Evolutionary conservation across 1,284 basidiomycete species (phyloP), one percentile per base, ranked within the genome.

Genomic region (Marasmius oreades): DNA sequence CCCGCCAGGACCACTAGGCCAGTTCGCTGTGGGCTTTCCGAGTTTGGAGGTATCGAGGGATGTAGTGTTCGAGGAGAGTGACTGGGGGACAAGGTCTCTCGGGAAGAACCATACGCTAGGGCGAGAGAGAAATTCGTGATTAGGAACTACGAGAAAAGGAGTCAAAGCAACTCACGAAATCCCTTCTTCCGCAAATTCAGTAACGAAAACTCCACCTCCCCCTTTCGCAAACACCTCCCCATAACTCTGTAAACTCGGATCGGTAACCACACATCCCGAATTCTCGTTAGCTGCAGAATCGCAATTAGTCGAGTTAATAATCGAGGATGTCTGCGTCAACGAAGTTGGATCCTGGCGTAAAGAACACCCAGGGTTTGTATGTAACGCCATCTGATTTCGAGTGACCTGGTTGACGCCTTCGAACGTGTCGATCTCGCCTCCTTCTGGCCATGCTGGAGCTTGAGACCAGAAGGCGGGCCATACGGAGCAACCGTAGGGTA

Each of bases 361-460:
- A 8, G 39, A 42, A 69, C 87, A 88, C 7, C 85, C 84, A 63
- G 80, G 71, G 39, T 76, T 71, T 0, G 86, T 88, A 66, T 89
- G 86, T n/a, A 89, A 70, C 1, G 82, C 80, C 80, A 89, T 86
- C 66, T 86, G 83, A 61, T 84, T 86, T 57, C 74, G 70, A 7
- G 73, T 77, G 48, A 77, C 77, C 57, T 80, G 72, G 69, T 92
- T 91, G 55, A 89, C 82, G 44, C 82, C 85, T 69, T 92, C 90
- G 60, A 91, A 83, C 3, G 86, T 88, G 69, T 92, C 89, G 60
- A 90, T 88, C 66, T 88, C 86, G 36, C 77, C 86, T 59, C 86
- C 86, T 23, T 67, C 67, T 1, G 86, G 86, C 87, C 87, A 88
- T 28, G 70, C 67, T 5, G 76, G 70, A 1, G 85, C 79, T 63